A percentile compares a stretch with the other conserved stretches of the same genome.
Evolutionary conservation across 345 rosid species (phyloP).

Genomic region (Rhizophora apiculata): DNA sequence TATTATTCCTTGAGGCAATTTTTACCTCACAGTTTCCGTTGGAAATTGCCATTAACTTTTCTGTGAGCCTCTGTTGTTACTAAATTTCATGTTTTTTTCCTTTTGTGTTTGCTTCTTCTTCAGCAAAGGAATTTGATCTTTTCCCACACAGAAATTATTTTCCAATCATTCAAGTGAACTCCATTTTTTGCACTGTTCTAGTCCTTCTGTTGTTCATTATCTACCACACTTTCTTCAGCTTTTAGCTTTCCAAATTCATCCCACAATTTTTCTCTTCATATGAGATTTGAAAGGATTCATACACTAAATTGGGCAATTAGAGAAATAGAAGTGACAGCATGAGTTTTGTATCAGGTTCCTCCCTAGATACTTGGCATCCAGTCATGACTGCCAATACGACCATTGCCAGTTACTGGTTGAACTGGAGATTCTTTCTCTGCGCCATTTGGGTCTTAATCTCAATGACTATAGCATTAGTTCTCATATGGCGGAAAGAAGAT

Average conservation of each 20-base stretch:
- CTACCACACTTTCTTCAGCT: neutral
- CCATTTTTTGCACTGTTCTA: slow-evolving; percentile 1
- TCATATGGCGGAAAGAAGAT: slow-evolving; percentile 66
- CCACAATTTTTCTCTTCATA: neutral
- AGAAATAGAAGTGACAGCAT: slow-evolving; percentile 27
- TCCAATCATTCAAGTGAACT: neutral
- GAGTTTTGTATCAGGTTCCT: slow-evolving; percentile 41
- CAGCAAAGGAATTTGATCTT: neutral
- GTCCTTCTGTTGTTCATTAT: neutral
- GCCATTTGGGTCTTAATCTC: slow-evolving; percentile 49
- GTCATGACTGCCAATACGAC: slow-evolving; percentile 59
- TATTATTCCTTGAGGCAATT: slow-evolving; percentile 12
- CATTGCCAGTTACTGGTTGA: slow-evolving; percentile 68
- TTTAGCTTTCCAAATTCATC: neutral
- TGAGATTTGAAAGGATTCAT: slow-evolving; percentile 2
- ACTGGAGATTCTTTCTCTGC: slow-evolving; percentile 88
- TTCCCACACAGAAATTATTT: neutral
- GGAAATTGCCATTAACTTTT: neutral
- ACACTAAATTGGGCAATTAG: slow-evolving; percentile 3
- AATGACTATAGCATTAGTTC: slow-evolving; percentile 34
- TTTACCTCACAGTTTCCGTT: neutral
- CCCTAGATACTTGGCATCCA: slow-evolving; percentile 59
- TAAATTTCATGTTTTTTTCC: neutral
- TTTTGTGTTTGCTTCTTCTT: neutral
- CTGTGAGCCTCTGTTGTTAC: slow-evolving; percentile 4